Evolutionary conservation across 2,329 filamentous ascomycete genomes (phyloP), one percentile per base, ranked within the genome.

Genomic region (Alternaria arbusti): DNA sequence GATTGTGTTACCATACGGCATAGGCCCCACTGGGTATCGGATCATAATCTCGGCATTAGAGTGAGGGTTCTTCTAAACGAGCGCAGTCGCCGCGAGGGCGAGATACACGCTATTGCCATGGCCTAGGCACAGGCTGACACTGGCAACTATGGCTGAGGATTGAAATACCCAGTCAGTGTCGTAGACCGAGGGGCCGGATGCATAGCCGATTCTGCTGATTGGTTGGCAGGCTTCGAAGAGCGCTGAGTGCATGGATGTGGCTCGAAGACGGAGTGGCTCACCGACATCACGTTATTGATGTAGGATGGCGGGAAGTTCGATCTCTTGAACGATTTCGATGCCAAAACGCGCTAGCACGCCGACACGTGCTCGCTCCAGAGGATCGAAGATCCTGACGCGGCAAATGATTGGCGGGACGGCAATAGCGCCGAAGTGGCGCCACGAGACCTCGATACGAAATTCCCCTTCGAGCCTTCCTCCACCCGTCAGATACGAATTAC

Each of bases 371-470:
- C 28, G 32, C 32, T 44, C 7, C 32, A 32, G 13, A 30, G 17
- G 20, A 59, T 59, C 25, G 47, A 26, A 54, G 36, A 54, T 51
- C 30, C 26, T 25, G 30, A 17, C 13, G 23, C 30, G 13, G 47
- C 20, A 20, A 26, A 9, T 58, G 47, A 45, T 58, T 58, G 56
- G 56, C 46, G 7, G 20, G 10, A 30, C 28, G 6, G 15, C n/a
- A n/a, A 11, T 28, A 22, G 17, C 15, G 30, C 47, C 47, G 57
- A 59, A 43, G 25, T 54, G n/a, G 32, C 36, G 57, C 47, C 47
- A 54, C 57, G 36, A 20, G 23, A 26, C 25, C 13, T 59, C 57
- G 57, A 44, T 54, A 46, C 57, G 57, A 54, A 45, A 52, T 59
- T 26, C 57, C 47, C 44, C 12, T 52, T 59, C 15, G 11, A 45